Evolutionary conservation across 768 basidiomycete species (phyloP).

Genomic region (Collybia sp.): DNA sequence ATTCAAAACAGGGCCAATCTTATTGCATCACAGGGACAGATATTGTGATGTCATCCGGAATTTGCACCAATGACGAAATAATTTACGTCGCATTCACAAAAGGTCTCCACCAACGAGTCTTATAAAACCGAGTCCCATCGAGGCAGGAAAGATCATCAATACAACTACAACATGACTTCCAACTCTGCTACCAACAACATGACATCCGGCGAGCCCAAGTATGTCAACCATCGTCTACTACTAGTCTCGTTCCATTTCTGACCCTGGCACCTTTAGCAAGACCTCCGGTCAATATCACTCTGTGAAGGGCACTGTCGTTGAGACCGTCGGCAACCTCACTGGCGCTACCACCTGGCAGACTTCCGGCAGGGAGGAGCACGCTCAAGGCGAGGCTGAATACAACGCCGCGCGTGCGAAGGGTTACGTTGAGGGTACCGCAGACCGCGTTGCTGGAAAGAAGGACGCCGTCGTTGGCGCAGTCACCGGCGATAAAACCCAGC

Average conservation of each 20-base stretch:
- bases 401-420: slow-evolving; percentile 39
- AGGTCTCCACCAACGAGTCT: too few relatives aligned
- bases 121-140: too few relatives aligned
- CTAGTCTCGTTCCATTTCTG: background rate
- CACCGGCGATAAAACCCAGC: slow-evolving; percentile 39
- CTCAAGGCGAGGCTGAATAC: slow-evolving; percentile 35
- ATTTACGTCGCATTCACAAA: too few relatives aligned
- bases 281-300: slow-evolving; percentile 34
- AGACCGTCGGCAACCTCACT: slow-evolving; percentile 36
- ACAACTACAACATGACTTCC: background rate
- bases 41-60: too few relatives aligned
- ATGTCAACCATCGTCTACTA: slow-evolving; percentile 4
- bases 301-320: slow-evolving; percentile 27
- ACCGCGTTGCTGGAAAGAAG: slow-evolving; percentile 40
- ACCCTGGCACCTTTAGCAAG: slow-evolving; percentile 18
- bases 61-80: too few relatives aligned
- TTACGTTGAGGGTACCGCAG: slow-evolving; percentile 39
- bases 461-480: slow-evolving; percentile 43
- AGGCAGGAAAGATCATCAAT: too few relatives aligned
- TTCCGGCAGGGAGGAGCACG: slow-evolving; percentile 41
- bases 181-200: slow-evolving; percentile 21
- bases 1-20: too few relatives aligned
- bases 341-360: slow-evolving; percentile 31
- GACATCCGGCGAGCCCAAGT: slow-evolving; percentile 23
- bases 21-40: too few relatives aligned